Conservation (phyloP, 2,329 filamentous ascomycete genomes). For the Rhytidhysteron rufulum region DNA sequence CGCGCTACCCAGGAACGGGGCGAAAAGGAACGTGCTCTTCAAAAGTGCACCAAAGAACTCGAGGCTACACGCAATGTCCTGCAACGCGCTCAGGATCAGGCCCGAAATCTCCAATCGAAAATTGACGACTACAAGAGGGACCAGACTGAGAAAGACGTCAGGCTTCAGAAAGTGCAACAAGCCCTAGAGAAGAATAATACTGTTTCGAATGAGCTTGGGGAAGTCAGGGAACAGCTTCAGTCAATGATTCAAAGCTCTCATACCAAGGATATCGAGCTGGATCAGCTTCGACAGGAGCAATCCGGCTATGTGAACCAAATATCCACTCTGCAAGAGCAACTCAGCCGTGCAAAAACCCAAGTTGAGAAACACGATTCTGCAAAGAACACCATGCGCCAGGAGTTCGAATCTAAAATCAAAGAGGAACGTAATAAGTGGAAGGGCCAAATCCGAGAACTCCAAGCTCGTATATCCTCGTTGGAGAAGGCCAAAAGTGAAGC, state of each 20-base stretch:
- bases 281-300: constrained; percentile 1
- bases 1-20: constrained; percentile 10
- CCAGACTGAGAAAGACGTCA: constrained; percentile 7
- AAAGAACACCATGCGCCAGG: constrained; percentile 10
- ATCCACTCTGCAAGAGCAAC: constrained; percentile 6
- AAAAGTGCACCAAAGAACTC: constrained; percentile 7
- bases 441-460: constrained; percentile 5
- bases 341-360: constrained; percentile 8
- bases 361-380: constrained; percentile 8
- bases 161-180: constrained; percentile 6
- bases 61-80: constrained; percentile 6
- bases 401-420: constrained; percentile 7
- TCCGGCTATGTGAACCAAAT: constrained; percentile 1
- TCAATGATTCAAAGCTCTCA: constrained; percentile 2
- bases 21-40: constrained; percentile 9
- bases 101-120: constrained; percentile 6
- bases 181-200: neutral
- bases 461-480: constrained; percentile 3
- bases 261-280: neutral
- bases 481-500: constrained; percentile 13
- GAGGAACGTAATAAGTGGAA: constrained; percentile 8
- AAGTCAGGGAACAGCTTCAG: constrained; percentile 10
- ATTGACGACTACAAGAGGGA: constrained; percentile 8
- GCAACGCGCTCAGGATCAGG: constrained; percentile 5
- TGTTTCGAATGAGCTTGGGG: constrained; percentile 5